These are phyloP conservation scores for Fagus sylvatica DNA, from an alignment of 306 rosid species.

Conservation along the genomic window DNA sequence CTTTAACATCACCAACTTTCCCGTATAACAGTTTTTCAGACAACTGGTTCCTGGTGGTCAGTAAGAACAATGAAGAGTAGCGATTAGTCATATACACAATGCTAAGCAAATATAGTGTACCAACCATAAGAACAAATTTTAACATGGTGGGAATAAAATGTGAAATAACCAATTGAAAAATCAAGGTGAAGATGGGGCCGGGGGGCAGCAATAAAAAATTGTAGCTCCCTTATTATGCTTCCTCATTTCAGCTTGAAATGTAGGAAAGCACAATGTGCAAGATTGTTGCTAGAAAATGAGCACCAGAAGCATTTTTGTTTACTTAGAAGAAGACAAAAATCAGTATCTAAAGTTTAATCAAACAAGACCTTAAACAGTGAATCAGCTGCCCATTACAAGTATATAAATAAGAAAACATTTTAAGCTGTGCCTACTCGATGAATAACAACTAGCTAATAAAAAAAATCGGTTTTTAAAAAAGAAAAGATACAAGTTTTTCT, in stretches of 20 bases:
- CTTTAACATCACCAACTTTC: slow-evolving; percentile 35
- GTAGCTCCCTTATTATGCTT: neutral
- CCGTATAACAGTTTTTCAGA: slow-evolving; percentile 30
- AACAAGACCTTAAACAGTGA: neutral
- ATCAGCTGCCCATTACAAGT: too few species aligned
- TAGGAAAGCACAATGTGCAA: neutral
- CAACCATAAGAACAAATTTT: neutral
- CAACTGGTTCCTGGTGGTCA: slow-evolving; percentile 36
- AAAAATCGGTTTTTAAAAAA: too few species aligned
- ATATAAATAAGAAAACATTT: too few species aligned
- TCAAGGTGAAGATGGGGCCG: neutral
- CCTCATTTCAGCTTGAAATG: neutral
- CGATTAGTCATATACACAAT: neutral
- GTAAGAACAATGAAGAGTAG: neutral
- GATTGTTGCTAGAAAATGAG: neutral
- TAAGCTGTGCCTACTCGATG: too few species aligned
- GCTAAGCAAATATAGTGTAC: neutral
- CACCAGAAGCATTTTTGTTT: neutral
- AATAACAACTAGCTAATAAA: too few species aligned
- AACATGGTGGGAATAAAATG: too few species aligned
- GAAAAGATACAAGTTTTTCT: too few species aligned
- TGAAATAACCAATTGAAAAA: neutral
- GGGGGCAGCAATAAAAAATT: neutral
- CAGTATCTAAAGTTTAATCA: neutral
- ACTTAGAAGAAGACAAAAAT: neutral